A percentile compares a stretch with the other conserved stretches of the same genome.
phyloP scores from a whole-genome alignment of 2,329 filamentous ascomycete genomes.

The Fusarium mundagurra region DNA sequence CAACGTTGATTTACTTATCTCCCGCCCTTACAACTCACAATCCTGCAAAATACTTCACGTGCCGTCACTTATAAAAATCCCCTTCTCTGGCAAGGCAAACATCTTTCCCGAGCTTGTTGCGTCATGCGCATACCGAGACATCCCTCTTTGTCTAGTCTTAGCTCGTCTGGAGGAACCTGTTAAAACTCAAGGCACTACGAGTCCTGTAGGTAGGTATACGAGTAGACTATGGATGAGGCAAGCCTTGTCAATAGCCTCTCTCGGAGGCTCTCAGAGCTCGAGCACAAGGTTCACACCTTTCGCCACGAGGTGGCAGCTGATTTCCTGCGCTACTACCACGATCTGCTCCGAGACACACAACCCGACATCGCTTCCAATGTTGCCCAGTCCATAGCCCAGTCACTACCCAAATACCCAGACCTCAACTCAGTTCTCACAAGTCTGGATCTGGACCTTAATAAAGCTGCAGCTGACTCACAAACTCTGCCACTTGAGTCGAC shows the following conservation, averaged over 20 bases:
- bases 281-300: constrained; percentile 66
- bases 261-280: constrained; percentile 64
- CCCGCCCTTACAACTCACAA: constrained; percentile 30
- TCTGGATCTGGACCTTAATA: constrained; percentile 48
- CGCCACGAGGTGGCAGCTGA: constrained; percentile 66
- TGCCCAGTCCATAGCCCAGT: constrained; percentile 57
- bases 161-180: constrained; percentile 45
- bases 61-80: constrained; percentile 27
- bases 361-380: constrained; percentile 58
- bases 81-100: constrained; percentile 22
- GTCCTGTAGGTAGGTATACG: constrained; percentile 17
- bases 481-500: constrained; percentile 44
- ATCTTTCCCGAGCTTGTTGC: constrained; percentile 37
- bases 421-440: constrained; percentile 51
- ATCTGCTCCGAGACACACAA: constrained; percentile 59
- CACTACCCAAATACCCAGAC: constrained; percentile 56
- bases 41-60: constrained; percentile 30
- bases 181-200: constrained; percentile 34
- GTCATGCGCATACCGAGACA: constrained; percentile 51
- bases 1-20: constrained; percentile 14
- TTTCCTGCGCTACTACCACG: constrained; percentile 64
- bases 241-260: constrained; percentile 63
- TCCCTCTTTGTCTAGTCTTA: constrained; percentile 45
- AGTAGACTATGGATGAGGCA: constrained; percentile 50
- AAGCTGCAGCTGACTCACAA: constrained; percentile 48